Conservation (phyloP, 2,329 filamentous ascomycete species). For the Aspergillus spinulosporus region DNA sequence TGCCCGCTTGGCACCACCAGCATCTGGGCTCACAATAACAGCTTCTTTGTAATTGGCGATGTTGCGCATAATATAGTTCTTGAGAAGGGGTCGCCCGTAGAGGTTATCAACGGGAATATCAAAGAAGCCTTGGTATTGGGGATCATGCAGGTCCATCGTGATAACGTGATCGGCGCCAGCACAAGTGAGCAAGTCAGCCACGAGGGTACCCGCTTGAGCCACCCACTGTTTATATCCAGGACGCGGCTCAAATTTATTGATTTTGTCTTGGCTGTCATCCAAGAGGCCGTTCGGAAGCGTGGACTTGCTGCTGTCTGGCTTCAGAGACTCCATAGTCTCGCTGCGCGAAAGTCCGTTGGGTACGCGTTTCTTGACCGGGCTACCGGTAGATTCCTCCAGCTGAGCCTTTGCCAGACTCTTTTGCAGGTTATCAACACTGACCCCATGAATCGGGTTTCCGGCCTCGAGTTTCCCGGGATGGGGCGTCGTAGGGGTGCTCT, state of each 20-base stretch:
- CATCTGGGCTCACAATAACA: slow-evolving; percentile 94
- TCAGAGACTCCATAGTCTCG: slow-evolving; percentile 41
- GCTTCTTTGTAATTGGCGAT: slow-evolving; percentile 82
- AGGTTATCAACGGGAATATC: slow-evolving; percentile 98
- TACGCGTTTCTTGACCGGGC: slow-evolving; percentile 47
- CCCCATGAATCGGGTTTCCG: slow-evolving; percentile 61
- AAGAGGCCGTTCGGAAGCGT: slow-evolving; percentile 53
- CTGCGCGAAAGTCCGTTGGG: slow-evolving; percentile 43
- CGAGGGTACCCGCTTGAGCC: slow-evolving; percentile 90
- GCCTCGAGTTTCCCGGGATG: slow-evolving; percentile 69
- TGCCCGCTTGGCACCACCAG: slow-evolving; percentile 92
- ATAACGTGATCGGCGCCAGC: slow-evolving; percentile 96
- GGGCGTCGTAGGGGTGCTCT: slow-evolving; percentile 86
- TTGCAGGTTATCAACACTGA: slow-evolving; percentile 64
- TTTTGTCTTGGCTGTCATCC: slow-evolving; percentile 54
- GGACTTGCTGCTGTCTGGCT: slow-evolving; percentile 31
- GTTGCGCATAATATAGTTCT: slow-evolving; percentile 71
- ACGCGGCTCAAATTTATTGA: slow-evolving; percentile 71
- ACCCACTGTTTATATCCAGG: slow-evolving; percentile 99
- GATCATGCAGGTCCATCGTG: slow-evolving; percentile 95
- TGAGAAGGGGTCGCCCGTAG: slow-evolving; percentile 64
- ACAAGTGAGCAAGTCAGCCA: slow-evolving; percentile 91
- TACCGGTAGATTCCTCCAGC: slow-evolving; percentile 53
- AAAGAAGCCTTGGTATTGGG: slow-evolving; percentile 98
- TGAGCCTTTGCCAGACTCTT: slow-evolving; percentile 71